phyloP scores from a whole-genome alignment of 208 protist genomes.

The Trypanosoma vivax region DNA sequence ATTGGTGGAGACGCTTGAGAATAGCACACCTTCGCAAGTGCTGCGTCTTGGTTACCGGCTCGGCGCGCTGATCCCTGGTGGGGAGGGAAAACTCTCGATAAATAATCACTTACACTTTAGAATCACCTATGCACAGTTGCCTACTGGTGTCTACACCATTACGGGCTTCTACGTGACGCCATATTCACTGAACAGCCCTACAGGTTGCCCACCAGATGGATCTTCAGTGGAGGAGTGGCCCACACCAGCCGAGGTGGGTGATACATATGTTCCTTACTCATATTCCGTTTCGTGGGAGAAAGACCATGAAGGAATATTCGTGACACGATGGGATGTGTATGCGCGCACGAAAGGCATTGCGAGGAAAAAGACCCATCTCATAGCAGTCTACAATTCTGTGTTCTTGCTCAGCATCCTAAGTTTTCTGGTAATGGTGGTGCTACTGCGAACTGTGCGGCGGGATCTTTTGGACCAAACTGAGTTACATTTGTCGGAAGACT shows the following conservation, averaged over 20 bases:
- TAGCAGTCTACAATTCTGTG: slow-evolving; percentile 93
- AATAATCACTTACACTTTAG: slow-evolving; percentile 70
- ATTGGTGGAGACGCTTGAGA: slow-evolving; percentile 17
- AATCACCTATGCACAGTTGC: slow-evolving; percentile 19
- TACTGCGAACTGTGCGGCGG: slow-evolving; percentile 91
- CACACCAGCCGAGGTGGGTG: slow-evolving; percentile 14
- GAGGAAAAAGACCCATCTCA: slow-evolving; percentile 83
- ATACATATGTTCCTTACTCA: slow-evolving; percentile 25
- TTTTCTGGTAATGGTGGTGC: slow-evolving; percentile 91
- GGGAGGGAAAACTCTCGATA: slow-evolving; percentile 12
- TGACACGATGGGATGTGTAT: slow-evolving; percentile 92
- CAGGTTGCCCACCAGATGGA: slow-evolving; percentile 3
- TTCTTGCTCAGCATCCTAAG: slow-evolving; percentile 93
- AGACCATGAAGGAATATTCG: slow-evolving; percentile 56
- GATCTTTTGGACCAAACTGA: slow-evolving; percentile 83
- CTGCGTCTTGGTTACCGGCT: slow-evolving; percentile 29
- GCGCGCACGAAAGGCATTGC: slow-evolving; percentile 28
- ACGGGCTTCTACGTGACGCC: slow-evolving; percentile 47
- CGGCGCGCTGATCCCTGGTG: slow-evolving; percentile 5
- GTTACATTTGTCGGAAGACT: slow-evolving; percentile 33
- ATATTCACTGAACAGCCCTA: not conserved
- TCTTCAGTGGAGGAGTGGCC: not conserved
- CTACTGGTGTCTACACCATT: slow-evolving; percentile 20
- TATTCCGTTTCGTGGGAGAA: slow-evolving; percentile 50
- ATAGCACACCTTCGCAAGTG: no score